Evolutionary conservation across 1,284 basidiomycete species (phyloP), one percentile per base, ranked within the genome.

Genomic region (Irpex lacteus): DNA sequence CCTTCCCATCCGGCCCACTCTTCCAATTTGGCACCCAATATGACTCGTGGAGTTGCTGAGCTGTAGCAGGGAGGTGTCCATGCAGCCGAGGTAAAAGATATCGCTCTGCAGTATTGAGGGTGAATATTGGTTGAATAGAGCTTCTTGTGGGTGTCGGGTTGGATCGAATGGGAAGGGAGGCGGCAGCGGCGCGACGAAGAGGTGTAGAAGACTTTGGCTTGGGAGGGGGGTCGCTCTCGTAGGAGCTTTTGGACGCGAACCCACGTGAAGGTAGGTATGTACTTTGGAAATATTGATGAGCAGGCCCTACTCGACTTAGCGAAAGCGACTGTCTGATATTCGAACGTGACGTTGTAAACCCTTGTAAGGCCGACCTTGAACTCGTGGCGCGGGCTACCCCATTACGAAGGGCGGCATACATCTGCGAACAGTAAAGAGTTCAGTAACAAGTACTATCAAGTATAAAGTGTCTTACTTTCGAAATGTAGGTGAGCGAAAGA

Each of bases 91-190:
- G 19, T 6, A 92, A 81, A 26, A 87, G 67, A 70, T 90, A 94
- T 36, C 88, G 84, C 71, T 93, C 90, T 0, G 91, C 90, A 0
- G 91, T 94, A 1, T 91, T 84, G 37, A 92, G 81, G 0, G 92
- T 93, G 61, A 88, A 85, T 2, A 94, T 85, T 1, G 90, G 81
- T 67, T 87, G 85, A 63, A 94, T 94, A 49, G 85, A 79, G 50
- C 90, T 84, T 61, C 90, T 82, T 7, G 91, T 93, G 9, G 92
- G 91, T 7, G 88, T 92, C 21, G 89, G 91, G 70, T 91, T 92
- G 26, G 86, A 79, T 59, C 91, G 89, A 69, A 94, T 92, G 40
- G 89, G 87, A 34, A 91, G 78, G 0, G 92, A 94, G 2, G 82
- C 87, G n/a, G 90, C 82, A n/a, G 85, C 85, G 2, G 83, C 76